These are phyloP conservation scores for Leishmania major DNA, from an alignment of 208 protist species.

Conservation along the genomic window DNA sequence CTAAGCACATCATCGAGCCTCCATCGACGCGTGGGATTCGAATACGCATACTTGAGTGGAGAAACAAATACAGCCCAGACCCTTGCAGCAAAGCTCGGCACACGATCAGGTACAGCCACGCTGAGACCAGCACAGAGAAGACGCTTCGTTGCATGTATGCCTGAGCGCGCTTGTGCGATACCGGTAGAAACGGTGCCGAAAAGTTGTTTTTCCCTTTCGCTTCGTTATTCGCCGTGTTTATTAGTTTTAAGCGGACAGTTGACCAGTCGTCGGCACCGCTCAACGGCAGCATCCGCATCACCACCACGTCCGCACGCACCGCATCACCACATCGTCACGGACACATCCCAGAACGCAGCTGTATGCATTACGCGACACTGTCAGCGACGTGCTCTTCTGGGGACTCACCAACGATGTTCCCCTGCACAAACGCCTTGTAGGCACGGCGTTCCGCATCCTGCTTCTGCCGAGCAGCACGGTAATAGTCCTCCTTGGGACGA, in stretches of 20 bases:
- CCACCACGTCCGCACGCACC: background rate
- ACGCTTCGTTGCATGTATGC: background rate
- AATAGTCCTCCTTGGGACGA: constrained; percentile 77
- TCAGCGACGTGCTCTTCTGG: constrained; percentile 49
- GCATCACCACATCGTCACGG: no score
- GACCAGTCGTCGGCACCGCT: background rate
- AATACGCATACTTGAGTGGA: background rate
- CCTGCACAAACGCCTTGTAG: constrained; percentile 41
- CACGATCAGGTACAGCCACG: background rate
- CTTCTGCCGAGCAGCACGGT: constrained; percentile 52
- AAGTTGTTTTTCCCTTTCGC: background rate
- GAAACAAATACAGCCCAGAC: background rate
- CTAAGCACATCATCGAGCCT: background rate
- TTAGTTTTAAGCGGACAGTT: background rate
- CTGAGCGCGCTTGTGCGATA: background rate
- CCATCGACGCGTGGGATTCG: background rate
- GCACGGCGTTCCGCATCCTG: constrained; percentile 30
- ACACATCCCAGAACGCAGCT: background rate
- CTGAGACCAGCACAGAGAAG: background rate
- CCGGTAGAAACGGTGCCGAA: background rate
- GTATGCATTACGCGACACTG: background rate
- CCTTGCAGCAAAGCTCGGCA: background rate
- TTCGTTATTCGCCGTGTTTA: background rate
- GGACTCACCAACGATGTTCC: constrained; percentile 49
- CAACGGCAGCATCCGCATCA: background rate